These are phyloP conservation scores for Ramaria rubella DNA, from an alignment of 768 basidiomycete genomes.

Conservation along the genomic window DNA sequence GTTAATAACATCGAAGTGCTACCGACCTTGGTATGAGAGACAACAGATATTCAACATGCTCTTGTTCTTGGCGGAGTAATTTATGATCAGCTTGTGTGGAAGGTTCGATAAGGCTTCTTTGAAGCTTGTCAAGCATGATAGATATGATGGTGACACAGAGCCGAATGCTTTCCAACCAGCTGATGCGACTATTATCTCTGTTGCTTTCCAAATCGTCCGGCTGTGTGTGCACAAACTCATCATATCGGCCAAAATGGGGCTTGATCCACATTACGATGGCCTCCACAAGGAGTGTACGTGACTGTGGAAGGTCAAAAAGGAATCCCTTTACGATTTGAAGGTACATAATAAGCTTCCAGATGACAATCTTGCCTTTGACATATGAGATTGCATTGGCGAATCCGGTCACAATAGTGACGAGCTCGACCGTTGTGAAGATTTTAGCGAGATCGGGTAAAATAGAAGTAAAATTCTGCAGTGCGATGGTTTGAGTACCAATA, in stretches of 20 bases:
- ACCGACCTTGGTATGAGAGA: conserved; percentile 75
- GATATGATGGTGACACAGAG: conserved; percentile 85
- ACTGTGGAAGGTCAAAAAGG: conserved; percentile 76
- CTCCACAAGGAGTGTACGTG: conserved; percentile 76
- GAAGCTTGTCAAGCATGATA: conserved; percentile 84
- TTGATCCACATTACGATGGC: conserved; percentile 91
- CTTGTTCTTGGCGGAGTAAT: conserved; percentile 72
- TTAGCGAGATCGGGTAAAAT: conserved; percentile 83
- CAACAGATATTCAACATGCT: conserved; percentile 83
- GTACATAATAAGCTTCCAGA: conserved; percentile 93
- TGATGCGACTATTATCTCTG: conserved; percentile 69
- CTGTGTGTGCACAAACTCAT: conserved; percentile 64
- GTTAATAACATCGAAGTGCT: background rate
- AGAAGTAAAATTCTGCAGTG: conserved; percentile 87
- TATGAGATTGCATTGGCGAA: conserved; percentile 80
- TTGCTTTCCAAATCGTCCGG: conserved; percentile 59
- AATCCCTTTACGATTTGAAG: conserved; percentile 86
- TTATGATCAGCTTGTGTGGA: conserved; percentile 53
- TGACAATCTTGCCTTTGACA: conserved; percentile 79
- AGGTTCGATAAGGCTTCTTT: conserved; percentile 69
- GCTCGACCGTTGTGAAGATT: conserved; percentile 73
- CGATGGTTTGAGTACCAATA: conserved; percentile 93
- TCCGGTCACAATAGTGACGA: conserved; percentile 78
- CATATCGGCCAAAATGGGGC: conserved; percentile 87
- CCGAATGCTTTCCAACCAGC: conserved; percentile 87